Percentiles rank a stretch among this genome's conserved stretches.
Evolutionary conservation across 805 yeast species (phyloP).

Genomic region (Lachancea mirantina): DNA sequence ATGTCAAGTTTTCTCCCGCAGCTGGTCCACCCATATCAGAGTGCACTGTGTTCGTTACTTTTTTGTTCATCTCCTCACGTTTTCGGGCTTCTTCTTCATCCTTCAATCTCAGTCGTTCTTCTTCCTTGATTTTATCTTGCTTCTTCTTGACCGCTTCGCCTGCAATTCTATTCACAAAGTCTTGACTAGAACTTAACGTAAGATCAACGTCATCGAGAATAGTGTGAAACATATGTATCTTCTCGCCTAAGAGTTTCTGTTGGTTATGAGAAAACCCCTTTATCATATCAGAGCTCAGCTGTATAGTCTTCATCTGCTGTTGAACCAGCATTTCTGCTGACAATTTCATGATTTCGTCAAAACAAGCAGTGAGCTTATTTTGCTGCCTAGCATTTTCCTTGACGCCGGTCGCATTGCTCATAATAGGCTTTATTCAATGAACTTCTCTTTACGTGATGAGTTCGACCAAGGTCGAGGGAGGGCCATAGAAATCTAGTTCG

Average conservation of each 20-base stretch:
- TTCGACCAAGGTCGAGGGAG: too few relatives aligned
- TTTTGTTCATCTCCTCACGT: background rate
- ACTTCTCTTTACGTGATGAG: too few relatives aligned
- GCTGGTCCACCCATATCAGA: too few relatives aligned
- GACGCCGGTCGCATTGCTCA: too few relatives aligned
- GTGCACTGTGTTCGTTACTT: background rate
- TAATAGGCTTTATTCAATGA: too few relatives aligned
- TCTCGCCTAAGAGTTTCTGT: slow-evolving; percentile 22
- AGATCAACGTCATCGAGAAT: slow-evolving; percentile 28
- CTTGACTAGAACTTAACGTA: slow-evolving; percentile 21
- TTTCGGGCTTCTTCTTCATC: slow-evolving; percentile 4
- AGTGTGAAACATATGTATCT: slow-evolving; percentile 24
- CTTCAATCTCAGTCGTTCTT: slow-evolving; percentile 18
- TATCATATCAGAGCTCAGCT: slow-evolving; percentile 20
- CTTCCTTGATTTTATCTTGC: slow-evolving; percentile 27
- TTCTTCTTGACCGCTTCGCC: slow-evolving; percentile 28
- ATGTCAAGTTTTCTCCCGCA: background rate
- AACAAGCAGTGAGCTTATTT: slow-evolving; percentile 27
- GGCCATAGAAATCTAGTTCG: too few relatives aligned
- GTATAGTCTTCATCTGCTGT: slow-evolving; percentile 31
- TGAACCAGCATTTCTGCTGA: slow-evolving; percentile 32
- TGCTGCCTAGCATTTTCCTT: slow-evolving; percentile 10
- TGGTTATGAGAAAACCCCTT: slow-evolving; percentile 25
- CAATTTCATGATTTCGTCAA: slow-evolving; percentile 28
- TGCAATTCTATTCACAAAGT: slow-evolving; percentile 24